Evolutionary conservation across 768 basidiomycete genomes (phyloP), one percentile per base, ranked within the genome.

Genomic region (Calocera cornea): DNA sequence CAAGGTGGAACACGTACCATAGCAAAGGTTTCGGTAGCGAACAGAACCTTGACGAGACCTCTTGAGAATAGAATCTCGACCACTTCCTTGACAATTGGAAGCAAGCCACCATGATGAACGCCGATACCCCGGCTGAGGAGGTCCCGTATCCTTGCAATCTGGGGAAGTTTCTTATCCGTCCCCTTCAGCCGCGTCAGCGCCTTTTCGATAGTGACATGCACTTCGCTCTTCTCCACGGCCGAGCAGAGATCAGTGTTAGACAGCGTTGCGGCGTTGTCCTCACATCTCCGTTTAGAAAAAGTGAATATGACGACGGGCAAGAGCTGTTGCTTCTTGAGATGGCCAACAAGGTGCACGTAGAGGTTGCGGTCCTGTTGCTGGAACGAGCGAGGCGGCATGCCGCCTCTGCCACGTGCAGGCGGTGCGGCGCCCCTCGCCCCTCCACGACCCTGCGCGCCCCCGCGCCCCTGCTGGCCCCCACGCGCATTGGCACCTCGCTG

Each of bases 21-120:
- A 0, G 95, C 95, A 75, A 99, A 99, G 0, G 97, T 99, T 78
- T 99, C 97, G 2, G 97, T 99, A 0, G 97, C 97, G 75, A 99
- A 99, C 7, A 99, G 79, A 24, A 97, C 86, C 77, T 97, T 98
- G 69, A 99, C 95, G 64, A 98, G 79, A 19, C 97, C 97, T 49
- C 93, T 86, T 10, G 94, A 90, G 75, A 99, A 99, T 19, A 99
- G 81, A 44, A 98, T 89, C 76, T 99, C 97, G 8, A 98, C 95
- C 24, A 97, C 86, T 81, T 95, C 97, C 81, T 99, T 99, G 66
- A 99, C 92, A 36, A 99, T 88, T 3, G 97, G 97, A 10, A 99
- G 78, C 17, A 99, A 81, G 1, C 97, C 97, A 49, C 97, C 97
- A 72, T 99, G 97, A 76, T 99, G 97, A 1, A 99, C 90, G 3